Percentiles rank a stretch among this genome's conserved stretches.
Evolutionary conservation across 768 basidiomycete species (phyloP).

Genomic region (Agaricus bisporus): DNA sequence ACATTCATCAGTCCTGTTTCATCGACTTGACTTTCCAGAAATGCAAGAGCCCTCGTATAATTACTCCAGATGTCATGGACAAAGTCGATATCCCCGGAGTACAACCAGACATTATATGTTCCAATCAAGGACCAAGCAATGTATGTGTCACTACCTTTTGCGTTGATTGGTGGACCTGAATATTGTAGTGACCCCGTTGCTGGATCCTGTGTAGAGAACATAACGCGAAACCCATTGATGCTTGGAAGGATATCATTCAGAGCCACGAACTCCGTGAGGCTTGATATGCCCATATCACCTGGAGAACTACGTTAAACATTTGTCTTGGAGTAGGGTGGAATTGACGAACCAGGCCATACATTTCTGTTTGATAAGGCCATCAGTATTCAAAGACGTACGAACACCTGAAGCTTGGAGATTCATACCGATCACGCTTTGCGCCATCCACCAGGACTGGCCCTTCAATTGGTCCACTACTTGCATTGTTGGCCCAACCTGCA

Average conservation of each 20-base stretch:
- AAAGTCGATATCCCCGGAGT: conserved; percentile 42
- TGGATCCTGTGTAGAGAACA: conserved; percentile 43
- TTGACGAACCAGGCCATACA: conserved; percentile 8
- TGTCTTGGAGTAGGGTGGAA: neutral
- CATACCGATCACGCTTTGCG: conserved; percentile 43
- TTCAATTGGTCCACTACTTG: conserved; percentile 37
- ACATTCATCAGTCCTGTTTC: conserved; percentile 33
- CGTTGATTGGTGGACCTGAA: conserved; percentile 9
- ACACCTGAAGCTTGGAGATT: neutral
- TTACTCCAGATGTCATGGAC: conserved; percentile 38
- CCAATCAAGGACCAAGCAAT: conserved; percentile 46
- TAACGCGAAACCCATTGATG: conserved; percentile 41
- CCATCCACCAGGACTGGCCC: conserved; percentile 51
- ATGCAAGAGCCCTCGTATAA: conserved; percentile 32
- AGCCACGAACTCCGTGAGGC: conserved; percentile 29
- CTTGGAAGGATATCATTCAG: conserved; percentile 29
- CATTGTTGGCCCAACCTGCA: conserved; percentile 42
- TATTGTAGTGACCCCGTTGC: conserved; percentile 6
- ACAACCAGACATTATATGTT: conserved; percentile 34
- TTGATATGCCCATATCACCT: conserved; percentile 38
- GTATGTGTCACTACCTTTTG: conserved; percentile 30
- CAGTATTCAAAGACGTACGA: neutral
- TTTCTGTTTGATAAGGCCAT: neutral
- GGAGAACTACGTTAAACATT: neutral
- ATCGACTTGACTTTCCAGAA: conserved; percentile 36